These are phyloP conservation scores for Podospora pseudopauciseta DNA, from an alignment of 495 filamentous ascomycete genomes.

Conservation along the genomic window DNA sequence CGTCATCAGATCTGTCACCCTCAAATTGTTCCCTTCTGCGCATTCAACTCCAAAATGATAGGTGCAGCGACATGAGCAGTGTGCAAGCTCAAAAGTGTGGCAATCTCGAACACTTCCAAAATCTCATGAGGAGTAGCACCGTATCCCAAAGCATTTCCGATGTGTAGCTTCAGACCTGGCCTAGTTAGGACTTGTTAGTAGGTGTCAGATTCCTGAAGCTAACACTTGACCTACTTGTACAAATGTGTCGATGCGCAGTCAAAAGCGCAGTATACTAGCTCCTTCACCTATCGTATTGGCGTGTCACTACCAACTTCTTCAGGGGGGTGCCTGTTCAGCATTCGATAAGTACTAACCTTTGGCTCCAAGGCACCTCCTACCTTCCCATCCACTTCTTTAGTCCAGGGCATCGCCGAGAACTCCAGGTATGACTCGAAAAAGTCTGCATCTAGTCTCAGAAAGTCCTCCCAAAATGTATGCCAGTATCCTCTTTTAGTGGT, in stretches of 20 bases:
- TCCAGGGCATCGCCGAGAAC: constrained; percentile 39
- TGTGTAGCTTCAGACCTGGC: constrained; percentile 44
- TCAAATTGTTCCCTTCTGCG: no score
- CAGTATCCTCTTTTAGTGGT: constrained; percentile 42
- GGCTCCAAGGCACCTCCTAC: constrained; percentile 34
- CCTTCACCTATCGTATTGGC: constrained; percentile 31
- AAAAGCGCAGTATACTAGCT: constrained; percentile 46
- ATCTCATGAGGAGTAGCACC: constrained; percentile 45
- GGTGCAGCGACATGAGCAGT: constrained; percentile 36
- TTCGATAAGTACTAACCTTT: constrained; percentile 25
- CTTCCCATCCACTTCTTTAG: constrained; percentile 23
- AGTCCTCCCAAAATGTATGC: constrained; percentile 44
- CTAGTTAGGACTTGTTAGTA: not conserved
- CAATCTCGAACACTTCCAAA: constrained; percentile 44
- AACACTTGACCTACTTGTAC: constrained; percentile 17
- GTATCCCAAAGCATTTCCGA: constrained; percentile 42
- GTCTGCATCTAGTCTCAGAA: constrained; percentile 40
- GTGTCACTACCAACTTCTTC: constrained; percentile 1
- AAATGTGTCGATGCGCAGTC: constrained; percentile 44
- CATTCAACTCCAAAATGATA: constrained; percentile 26
- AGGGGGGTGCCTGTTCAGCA: no score
- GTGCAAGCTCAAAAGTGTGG: constrained; percentile 38
- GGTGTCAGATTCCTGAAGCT: no score
- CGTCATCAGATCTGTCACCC: no score
- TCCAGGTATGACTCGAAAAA: constrained; percentile 46